These are phyloP conservation scores for Eucalyptus urophylla DNA, from an alignment of 345 rosid genomes.

Conservation along the genomic window DNA sequence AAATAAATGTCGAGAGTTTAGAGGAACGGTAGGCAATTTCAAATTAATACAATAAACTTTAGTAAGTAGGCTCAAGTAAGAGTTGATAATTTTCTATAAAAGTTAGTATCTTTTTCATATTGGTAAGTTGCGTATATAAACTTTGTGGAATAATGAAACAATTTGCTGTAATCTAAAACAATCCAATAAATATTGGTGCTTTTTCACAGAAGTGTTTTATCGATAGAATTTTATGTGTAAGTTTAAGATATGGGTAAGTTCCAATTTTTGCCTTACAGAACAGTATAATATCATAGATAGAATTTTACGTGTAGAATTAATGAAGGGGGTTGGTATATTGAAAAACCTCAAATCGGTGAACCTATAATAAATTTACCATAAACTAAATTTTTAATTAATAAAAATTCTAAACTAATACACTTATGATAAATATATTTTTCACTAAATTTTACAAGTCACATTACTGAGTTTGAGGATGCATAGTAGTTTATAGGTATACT, in stretches of 20 bases:
- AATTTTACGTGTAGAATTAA: accelerated
- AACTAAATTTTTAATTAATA: accelerated
- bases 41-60: neutral
- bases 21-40: neutral
- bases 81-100: neutral
- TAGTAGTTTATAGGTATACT: accelerated
- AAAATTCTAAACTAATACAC: accelerated
- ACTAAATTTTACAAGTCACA: accelerated
- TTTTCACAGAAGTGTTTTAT: neutral
- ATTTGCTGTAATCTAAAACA: neutral
- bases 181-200: neutral
- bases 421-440: accelerated
- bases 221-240: too few relatives aligned
- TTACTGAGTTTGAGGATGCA: accelerated
- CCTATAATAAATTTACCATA: too few relatives aligned
- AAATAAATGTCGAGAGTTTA: neutral
- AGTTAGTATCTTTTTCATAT: neutral
- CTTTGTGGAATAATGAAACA: neutral
- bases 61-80: neutral
- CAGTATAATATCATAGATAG: neutral
- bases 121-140: neutral
- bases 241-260: too few relatives aligned
- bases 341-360: too few relatives aligned
- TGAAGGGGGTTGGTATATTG: accelerated
- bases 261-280: neutral